These are phyloP conservation scores for Parastagonospora avenae DNA, from an alignment of 2,329 filamentous ascomycete species.

Conservation along the genomic window DNA sequence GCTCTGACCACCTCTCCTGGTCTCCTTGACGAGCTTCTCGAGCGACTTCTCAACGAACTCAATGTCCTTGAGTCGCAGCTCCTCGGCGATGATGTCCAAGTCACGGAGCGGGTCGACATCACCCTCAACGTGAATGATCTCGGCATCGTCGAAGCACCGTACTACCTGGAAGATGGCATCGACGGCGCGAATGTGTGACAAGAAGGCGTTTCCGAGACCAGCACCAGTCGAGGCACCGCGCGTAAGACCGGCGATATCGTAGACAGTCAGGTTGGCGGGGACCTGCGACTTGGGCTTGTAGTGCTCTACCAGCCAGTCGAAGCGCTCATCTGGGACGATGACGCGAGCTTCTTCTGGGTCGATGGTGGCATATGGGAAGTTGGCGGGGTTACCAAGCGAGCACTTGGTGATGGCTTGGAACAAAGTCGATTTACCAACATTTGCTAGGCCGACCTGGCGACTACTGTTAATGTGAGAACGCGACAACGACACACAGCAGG, in stretches of 20 bases:
- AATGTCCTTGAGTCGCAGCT: slow-evolving; percentile 96
- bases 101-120: slow-evolving; percentile 95
- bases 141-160: slow-evolving; percentile 96
- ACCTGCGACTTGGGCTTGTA: slow-evolving; percentile 98
- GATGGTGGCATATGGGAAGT: slow-evolving; percentile 99
- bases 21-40: slow-evolving; percentile 92
- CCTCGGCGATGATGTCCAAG: slow-evolving; percentile 94
- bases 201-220: slow-evolving; percentile 95
- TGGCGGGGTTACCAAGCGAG: slow-evolving; percentile 95
- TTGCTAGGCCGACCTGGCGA: slow-evolving; percentile 89
- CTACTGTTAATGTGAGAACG: slow-evolving; percentile 51
- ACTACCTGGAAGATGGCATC: slow-evolving; percentile 98
- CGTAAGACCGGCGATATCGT: slow-evolving; percentile 97
- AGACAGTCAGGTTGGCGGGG: slow-evolving; percentile 97
- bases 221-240: slow-evolving; percentile 95
- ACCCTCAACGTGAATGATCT: slow-evolving; percentile 99
- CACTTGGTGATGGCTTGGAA: slow-evolving; percentile 99
- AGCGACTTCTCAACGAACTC: slow-evolving; percentile 97
- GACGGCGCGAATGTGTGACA: slow-evolving; percentile 97
- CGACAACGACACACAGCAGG: slow-evolving; percentile 38
- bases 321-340: slow-evolving; percentile 93
- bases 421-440: slow-evolving; percentile 98
- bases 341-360: slow-evolving; percentile 98
- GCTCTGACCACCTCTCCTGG: slow-evolving; percentile 88
- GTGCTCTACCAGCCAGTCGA: slow-evolving; percentile 92